phyloP scores from a whole-genome alignment of 164 flowering plant genomes.

The Annona cherimola region DNA sequence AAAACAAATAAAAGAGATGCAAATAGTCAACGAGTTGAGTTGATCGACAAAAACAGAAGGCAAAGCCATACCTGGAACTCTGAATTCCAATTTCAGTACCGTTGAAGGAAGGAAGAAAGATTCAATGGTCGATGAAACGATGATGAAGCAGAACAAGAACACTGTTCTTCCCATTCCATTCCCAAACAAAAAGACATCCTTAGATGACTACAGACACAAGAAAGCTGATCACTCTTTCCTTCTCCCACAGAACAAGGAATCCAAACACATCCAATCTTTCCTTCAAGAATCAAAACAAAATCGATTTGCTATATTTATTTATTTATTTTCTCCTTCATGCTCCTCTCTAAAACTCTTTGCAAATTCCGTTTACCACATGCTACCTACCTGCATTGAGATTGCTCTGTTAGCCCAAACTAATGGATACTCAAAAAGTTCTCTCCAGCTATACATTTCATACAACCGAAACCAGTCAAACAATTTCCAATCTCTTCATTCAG shows the following conservation, averaged over 20 bases:
- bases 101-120: too few relatives aligned
- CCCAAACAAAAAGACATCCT: background rate
- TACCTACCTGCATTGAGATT: too few relatives aligned
- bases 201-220: background rate
- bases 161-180: background rate
- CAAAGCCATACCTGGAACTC: background rate
- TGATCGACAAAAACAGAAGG: background rate
- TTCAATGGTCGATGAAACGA: background rate
- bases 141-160: background rate
- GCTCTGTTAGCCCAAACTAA: too few relatives aligned
- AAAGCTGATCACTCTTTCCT: background rate
- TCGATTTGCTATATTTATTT: too few relatives aligned
- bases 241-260: background rate
- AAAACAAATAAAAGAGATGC: background rate
- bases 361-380: too few relatives aligned
- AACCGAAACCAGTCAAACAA: too few relatives aligned
- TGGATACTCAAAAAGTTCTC: too few relatives aligned
- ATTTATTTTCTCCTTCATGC: too few relatives aligned
- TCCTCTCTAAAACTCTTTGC: too few relatives aligned
- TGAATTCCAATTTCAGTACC: too few relatives aligned
- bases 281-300: background rate
- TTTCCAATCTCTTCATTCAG: too few relatives aligned
- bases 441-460: too few relatives aligned
- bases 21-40: background rate
- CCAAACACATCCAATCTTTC: background rate